Conservation (phyloP, 1,139 yeast species). For the Yamadazyma aaseri region DNA sequence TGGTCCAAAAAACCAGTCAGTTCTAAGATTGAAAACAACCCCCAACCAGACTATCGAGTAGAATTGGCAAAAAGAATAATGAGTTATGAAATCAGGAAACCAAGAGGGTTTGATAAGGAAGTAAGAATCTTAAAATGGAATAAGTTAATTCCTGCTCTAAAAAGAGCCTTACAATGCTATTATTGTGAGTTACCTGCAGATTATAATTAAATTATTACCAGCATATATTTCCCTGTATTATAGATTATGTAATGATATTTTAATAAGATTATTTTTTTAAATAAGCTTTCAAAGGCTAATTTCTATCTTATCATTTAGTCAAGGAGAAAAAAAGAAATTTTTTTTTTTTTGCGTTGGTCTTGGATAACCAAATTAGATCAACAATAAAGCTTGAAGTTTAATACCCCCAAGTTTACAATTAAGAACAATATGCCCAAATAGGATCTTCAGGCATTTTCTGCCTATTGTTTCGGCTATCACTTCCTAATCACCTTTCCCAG, state of each 20-base stretch:
- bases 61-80: slow-evolving; percentile 64
- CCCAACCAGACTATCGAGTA: slow-evolving; percentile 45
- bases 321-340: too few relatives aligned
- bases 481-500: too few relatives aligned
- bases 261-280: too few relatives aligned
- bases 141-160: slow-evolving; percentile 56
- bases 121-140: slow-evolving; percentile 64
- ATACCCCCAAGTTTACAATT: too few relatives aligned
- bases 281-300: too few relatives aligned
- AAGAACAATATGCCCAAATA: too few relatives aligned
- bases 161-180: slow-evolving; percentile 63
- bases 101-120: slow-evolving; percentile 67
- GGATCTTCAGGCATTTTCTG: too few relatives aligned
- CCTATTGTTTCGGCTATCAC: too few relatives aligned
- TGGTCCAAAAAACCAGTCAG: slow-evolving; percentile 63
- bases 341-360: too few relatives aligned
- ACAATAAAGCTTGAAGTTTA: too few relatives aligned
- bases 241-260: slow-evolving; percentile 6
- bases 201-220: slow-evolving; percentile 1
- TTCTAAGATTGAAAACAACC: slow-evolving; percentile 41
- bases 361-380: too few relatives aligned
- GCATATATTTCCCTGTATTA: slow-evolving; percentile 7
- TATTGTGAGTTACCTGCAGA: slow-evolving; percentile 50
- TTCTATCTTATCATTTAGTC: too few relatives aligned
- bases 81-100: slow-evolving; percentile 63